These are phyloP conservation scores for Extremus antarcticus DNA, from an alignment of 495 filamentous ascomycete genomes.

Conservation along the genomic window DNA sequence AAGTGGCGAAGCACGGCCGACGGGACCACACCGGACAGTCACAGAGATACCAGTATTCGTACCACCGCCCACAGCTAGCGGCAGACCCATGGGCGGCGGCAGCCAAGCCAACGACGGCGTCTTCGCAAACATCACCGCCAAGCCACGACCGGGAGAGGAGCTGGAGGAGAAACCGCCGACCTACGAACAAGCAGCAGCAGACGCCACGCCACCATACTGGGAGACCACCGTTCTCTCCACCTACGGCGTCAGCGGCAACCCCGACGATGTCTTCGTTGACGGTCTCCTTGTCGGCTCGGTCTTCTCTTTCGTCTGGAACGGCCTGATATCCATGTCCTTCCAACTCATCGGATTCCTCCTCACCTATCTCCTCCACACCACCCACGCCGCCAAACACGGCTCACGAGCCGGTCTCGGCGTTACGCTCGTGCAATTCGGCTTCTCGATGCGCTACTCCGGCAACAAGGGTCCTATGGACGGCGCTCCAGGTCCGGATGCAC, in stretches of 20 bases:
- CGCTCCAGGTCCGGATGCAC: slow-evolving; percentile 36
- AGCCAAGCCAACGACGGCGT: slow-evolving; percentile 72
- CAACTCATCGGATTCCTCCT: slow-evolving; percentile 93
- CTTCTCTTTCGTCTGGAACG: slow-evolving; percentile 96
- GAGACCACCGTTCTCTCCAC: slow-evolving; percentile 95
- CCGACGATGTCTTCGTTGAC: slow-evolving; percentile 90
- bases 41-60: slow-evolving; percentile 43
- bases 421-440: slow-evolving; percentile 92
- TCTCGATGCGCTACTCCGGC: slow-evolving; percentile 63
- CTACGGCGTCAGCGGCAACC: slow-evolving; percentile 49
- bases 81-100: slow-evolving; percentile 52
- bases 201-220: slow-evolving; percentile 96
- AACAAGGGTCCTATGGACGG: slow-evolving; percentile 31
- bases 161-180: slow-evolving; percentile 91
- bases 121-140: slow-evolving; percentile 87
- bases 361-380: slow-evolving; percentile 95
- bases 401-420: slow-evolving; percentile 89
- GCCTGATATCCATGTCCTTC: slow-evolving; percentile 98
- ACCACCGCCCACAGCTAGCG: slow-evolving; percentile 29
- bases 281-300: slow-evolving; percentile 91
- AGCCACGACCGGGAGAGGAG: slow-evolving; percentile 77
- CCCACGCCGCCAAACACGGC: slow-evolving; percentile 95
- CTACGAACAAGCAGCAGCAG: slow-evolving; percentile 96
- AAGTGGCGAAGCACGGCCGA: slow-evolving; percentile 6
- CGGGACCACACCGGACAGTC: slow-evolving; percentile 32